Conservation (phyloP, 192 early-diverging fungal genomes). For the Phlyctochytrium bullatum region DNA sequence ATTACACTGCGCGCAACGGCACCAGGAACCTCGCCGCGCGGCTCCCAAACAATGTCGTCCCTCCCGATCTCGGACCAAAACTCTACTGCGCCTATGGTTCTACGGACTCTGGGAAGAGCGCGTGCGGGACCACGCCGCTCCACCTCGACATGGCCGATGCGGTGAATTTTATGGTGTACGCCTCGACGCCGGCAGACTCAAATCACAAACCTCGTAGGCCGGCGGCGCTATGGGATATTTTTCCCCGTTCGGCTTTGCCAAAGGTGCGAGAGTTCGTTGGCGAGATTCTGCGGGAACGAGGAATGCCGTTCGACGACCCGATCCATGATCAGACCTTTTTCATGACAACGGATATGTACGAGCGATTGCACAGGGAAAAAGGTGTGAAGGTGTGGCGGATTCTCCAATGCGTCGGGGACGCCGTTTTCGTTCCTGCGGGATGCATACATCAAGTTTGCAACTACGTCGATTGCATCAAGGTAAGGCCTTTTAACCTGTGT, state of each 20-base stretch:
- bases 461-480: conserved; percentile 62
- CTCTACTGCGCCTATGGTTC: conserved; percentile 72
- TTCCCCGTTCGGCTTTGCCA: conserved; percentile 32
- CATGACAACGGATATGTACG: conserved; percentile 45
- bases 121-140: conserved; percentile 68
- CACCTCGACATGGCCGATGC: conserved; percentile 81
- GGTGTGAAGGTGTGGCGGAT: conserved; percentile 54
- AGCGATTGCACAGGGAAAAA: conserved; percentile 33
- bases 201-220: conserved; percentile 10
- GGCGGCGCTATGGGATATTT: conserved; percentile 68
- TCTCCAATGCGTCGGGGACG: conserved; percentile 69
- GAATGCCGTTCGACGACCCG: conserved; percentile 38
- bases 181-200: conserved; percentile 11
- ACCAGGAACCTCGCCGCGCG: conserved; percentile 56
- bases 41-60: conserved; percentile 51
- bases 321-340: conserved; percentile 70
- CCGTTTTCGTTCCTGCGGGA: conserved; percentile 76
- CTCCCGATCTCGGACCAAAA: conserved; percentile 73
- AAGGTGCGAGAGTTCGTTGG: conserved; percentile 41
- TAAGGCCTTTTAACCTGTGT: conserved; percentile 2
- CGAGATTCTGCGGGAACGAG: conserved; percentile 12
- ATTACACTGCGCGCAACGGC: conserved; percentile 55
- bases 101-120: conserved; percentile 38
- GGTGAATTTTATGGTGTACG: conserved; percentile 72
- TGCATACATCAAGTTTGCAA: conserved; percentile 74